Conservation (phyloP, 2,329 filamentous ascomycete species). For the Colletotrichum eleusines region DNA sequence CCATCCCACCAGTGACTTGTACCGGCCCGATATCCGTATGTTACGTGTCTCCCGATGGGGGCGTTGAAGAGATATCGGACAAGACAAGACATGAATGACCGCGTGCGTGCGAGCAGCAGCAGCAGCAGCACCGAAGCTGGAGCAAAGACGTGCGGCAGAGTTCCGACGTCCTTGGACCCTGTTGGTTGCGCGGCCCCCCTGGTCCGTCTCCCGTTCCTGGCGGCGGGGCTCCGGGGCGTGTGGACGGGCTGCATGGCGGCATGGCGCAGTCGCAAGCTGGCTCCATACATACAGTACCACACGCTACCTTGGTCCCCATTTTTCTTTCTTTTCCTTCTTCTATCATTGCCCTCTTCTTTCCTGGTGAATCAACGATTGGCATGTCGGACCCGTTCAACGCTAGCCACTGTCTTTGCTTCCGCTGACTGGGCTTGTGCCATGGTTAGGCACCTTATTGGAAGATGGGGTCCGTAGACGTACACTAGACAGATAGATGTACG, state of each 20-base stretch:
- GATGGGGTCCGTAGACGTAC: neutral
- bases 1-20: neutral
- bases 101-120: neutral
- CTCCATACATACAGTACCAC: neutral
- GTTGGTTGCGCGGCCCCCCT: constrained; percentile 37
- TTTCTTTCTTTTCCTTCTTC: neutral
- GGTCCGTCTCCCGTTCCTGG: constrained; percentile 19
- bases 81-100: neutral
- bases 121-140: constrained; percentile 1
- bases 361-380: neutral
- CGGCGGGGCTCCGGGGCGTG: constrained; percentile 32
- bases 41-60: constrained; percentile 7
- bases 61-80: constrained; percentile 24
- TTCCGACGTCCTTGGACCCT: constrained; percentile 32
- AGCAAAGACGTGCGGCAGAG: constrained; percentile 13
- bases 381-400: neutral
- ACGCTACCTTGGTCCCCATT: neutral
- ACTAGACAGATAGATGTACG: too few relatives aligned
- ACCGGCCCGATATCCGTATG: neutral
- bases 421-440: too few relatives aligned
- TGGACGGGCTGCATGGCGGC: constrained; percentile 40
- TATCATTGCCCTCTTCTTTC: neutral
- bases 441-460: neutral
- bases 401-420: neutral
- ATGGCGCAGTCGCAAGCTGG: constrained; percentile 33